Base-by-base conservation (phyloP, 345 rosid genomes). In the Microcos paniculata region DNA sequence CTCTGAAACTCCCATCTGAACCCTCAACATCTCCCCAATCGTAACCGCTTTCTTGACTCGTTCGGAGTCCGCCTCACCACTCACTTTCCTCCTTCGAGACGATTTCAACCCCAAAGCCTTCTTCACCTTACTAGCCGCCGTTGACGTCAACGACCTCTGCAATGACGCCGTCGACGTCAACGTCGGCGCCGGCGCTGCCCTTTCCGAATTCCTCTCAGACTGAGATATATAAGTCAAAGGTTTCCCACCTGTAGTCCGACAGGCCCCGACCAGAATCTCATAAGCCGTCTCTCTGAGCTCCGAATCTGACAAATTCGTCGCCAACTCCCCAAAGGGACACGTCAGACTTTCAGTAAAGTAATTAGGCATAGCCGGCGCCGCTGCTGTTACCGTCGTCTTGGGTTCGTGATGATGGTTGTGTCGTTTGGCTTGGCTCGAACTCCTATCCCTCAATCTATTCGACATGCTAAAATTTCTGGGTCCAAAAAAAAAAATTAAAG, bases 281-380 rank as follows among this genome's bases (percentile, higher is more conserved):
- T 92, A 96, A 74, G 98, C 95, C 13, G 95, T 86, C 77, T 91
- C 87, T 33, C 96, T 92, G 72, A 96, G 95, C 84, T 96, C 99
- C 40, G 86, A 72, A 56, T 90, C 90, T 15, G 98, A 79, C 65
- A 96, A 81, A 21, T 70, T 78, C 18, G 86, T 74, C 7, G 85
- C 77, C 53, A 84, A 86, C 3, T 90, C 83, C 23, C 89, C 88
- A 53, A 92, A 84, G 2, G 99, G 95, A 21, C 82, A 90, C 9
- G 82, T 75, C 19, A 90, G 24, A 62, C 83, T 86, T 48, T 85
- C 85, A 63, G 63, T 52, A 13, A 74, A 62, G 77, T 31, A 35
- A 59, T 74, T 68, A 64, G 80, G 33, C 84, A 81, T 57, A 21
- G 70, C 10, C 81, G 45, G 12, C 79, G 65, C 42, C 23, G 80